Evolutionary conservation across 2,329 filamentous ascomycete species (phyloP).

Genomic region (Raffaelea ambrosiae): DNA sequence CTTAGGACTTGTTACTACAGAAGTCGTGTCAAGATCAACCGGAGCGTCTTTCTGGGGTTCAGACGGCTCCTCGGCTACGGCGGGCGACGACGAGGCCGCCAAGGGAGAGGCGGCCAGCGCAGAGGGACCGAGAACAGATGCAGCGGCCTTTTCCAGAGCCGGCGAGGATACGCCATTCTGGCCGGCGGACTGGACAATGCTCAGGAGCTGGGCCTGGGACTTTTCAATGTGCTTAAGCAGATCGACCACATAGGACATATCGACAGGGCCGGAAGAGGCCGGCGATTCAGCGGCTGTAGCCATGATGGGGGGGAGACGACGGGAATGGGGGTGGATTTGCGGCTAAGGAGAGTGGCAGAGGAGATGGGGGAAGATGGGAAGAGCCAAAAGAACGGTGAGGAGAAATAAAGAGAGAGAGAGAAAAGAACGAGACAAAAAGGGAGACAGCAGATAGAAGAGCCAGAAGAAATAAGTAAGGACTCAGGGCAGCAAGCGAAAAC

Average conservation of each 20-base stretch:
- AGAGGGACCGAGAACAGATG: background rate
- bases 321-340: background rate
- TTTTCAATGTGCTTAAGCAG: conserved; percentile 28
- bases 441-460: background rate
- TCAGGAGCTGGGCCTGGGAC: conserved; percentile 30
- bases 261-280: conserved; percentile 4
- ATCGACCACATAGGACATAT: conserved; percentile 24
- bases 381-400: background rate
- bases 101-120: background rate
- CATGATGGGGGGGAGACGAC: conserved; percentile 10
- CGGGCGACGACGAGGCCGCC: background rate
- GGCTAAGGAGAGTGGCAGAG: background rate
- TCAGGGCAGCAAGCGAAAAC: background rate
- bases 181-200: conserved; percentile 24
- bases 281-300: conserved; percentile 6
- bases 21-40: conserved; percentile 8
- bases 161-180: background rate
- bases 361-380: background rate
- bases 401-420: background rate
- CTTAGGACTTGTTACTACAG: conserved; percentile 22
- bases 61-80: conserved; percentile 15
- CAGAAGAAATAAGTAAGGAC: background rate
- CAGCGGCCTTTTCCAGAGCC: background rate
- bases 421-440: background rate
- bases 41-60: conserved; percentile 9